Percentiles rank a stretch among this genome's conserved stretches.
These are phyloP conservation scores for Taphrina communis DNA, from an alignment of 1,139 yeast genomes.

Conservation along the genomic window DNA sequence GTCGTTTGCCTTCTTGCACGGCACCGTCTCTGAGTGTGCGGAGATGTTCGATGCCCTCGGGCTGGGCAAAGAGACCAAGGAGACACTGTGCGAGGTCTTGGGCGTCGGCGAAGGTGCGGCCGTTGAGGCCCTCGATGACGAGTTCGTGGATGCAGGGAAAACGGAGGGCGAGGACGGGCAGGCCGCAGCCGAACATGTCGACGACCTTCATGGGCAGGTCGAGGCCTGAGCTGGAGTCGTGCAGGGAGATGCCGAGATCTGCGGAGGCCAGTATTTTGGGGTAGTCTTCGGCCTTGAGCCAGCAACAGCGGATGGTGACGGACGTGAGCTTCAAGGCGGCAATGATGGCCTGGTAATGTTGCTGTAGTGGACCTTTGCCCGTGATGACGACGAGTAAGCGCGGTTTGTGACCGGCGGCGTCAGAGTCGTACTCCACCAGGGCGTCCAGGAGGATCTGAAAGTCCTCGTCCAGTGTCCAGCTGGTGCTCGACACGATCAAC, in stretches of 20 bases:
- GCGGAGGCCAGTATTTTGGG: slow-evolving; percentile 76
- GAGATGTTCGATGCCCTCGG: slow-evolving; percentile 43
- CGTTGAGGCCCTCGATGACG: slow-evolving; percentile 52
- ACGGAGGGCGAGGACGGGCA: slow-evolving; percentile 81
- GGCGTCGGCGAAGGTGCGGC: slow-evolving; percentile 50
- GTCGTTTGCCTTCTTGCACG: slow-evolving; percentile 62
- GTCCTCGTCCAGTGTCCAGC: slow-evolving; percentile 96
- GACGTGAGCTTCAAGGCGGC: slow-evolving; percentile 49
- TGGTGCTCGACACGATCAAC: slow-evolving; percentile 79
- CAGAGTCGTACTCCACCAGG: slow-evolving; percentile 63
- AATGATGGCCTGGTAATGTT: slow-evolving; percentile 56
- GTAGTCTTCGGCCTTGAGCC: slow-evolving; percentile 83
- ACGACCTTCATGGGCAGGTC: slow-evolving; percentile 97
- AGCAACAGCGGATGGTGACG: slow-evolving; percentile 66
- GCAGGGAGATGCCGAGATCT: slow-evolving; percentile 87
- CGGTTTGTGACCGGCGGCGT: slow-evolving; percentile 51
- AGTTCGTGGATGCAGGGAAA: slow-evolving; percentile 64
- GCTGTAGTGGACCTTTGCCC: slow-evolving; percentile 88
- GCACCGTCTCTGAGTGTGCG: slow-evolving; percentile 69
- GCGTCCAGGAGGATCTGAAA: slow-evolving; percentile 72
- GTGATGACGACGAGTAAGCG: slow-evolving; percentile 74
- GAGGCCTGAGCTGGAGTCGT: slow-evolving; percentile 87
- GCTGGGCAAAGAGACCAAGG: slow-evolving; percentile 56
- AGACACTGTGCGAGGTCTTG: slow-evolving; percentile 55
- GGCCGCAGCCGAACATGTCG: slow-evolving; percentile 94